Conservation (phyloP, 108 stramenopile genomes). For the Thalassiosira profunda region DNA sequence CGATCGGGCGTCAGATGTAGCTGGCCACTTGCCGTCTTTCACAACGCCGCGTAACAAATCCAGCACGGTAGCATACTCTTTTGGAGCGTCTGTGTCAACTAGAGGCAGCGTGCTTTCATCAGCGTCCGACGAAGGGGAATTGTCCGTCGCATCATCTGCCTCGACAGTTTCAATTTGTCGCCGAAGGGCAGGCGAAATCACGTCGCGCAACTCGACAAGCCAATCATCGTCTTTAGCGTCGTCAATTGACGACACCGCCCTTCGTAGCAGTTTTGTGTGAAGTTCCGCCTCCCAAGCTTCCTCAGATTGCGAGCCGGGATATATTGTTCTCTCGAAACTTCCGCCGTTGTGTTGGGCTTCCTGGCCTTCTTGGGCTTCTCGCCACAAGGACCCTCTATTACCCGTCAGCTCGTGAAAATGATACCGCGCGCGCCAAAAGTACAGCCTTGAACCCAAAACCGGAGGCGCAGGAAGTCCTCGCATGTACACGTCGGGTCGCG, state of each 20-base stretch:
- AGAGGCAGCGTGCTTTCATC: neutral
- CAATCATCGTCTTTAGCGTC: conserved; percentile 32
- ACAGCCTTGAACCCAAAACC: conserved; percentile 27
- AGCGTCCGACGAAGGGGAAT: neutral
- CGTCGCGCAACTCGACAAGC: conserved; percentile 41
- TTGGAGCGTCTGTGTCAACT: conserved; percentile 12
- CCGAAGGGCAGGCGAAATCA: conserved; percentile 23
- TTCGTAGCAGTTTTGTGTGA: conserved; percentile 6
- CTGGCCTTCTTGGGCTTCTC: no score
- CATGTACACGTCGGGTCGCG: conserved; percentile 38
- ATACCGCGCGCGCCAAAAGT: conserved; percentile 57
- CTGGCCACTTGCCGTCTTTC: conserved; percentile 59
- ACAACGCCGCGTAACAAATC: conserved; percentile 49
- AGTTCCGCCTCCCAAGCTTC: conserved; percentile 29
- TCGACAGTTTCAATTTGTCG: neutral
- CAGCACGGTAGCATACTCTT: conserved; percentile 26
- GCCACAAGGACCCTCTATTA: conserved; percentile 9
- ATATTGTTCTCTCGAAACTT: conserved; percentile 11
- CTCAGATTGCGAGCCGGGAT: conserved; percentile 12
- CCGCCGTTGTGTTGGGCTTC: no score
- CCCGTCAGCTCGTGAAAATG: conserved; percentile 67
- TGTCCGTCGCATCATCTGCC: neutral
- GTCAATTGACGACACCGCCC: neutral
- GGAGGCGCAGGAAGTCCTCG: conserved; percentile 57
- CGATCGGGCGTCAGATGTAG: conserved; percentile 68